A percentile compares a stretch with the other conserved stretches of the same genome.
Evolutionary conservation across 192 early-diverging fungal species (phyloP).

Genomic region (Coemansia sp.): DNA sequence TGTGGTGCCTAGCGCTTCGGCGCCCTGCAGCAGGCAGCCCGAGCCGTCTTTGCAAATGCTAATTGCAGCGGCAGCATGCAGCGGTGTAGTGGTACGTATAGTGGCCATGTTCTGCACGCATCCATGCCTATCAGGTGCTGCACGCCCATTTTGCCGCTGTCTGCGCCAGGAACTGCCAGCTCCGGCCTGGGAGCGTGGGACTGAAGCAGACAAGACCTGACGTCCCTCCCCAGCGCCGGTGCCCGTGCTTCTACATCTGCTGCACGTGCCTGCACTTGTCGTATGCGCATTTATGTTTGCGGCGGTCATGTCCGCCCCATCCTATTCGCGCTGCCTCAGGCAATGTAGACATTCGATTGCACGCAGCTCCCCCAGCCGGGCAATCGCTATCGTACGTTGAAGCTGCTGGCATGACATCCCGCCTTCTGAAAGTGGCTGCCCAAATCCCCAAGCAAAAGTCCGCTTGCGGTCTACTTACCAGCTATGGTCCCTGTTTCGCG

Average conservation of each 20-base stretch:
- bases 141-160: neutral
- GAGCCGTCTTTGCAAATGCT: neutral
- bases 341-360: conserved; percentile 6
- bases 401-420: neutral
- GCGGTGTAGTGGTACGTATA: conserved; percentile 20
- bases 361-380: conserved; percentile 3
- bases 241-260: neutral
- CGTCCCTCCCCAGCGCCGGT: conserved; percentile 1
- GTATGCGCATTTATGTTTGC: conserved; percentile 6
- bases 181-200: neutral
- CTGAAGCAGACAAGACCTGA: neutral
- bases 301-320: neutral
- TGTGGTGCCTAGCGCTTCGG: neutral
- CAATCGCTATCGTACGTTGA: conserved; percentile 6
- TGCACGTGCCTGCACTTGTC: neutral
- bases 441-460: neutral
- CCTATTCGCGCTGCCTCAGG: neutral
- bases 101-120: conserved; percentile 7
- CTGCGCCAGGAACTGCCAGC: neutral
- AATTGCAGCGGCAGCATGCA: conserved; percentile 4
- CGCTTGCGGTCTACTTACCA: neutral
- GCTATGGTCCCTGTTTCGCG: neutral
- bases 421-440: conserved; percentile 10
- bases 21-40: conserved; percentile 11
- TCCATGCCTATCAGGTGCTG: neutral